These are phyloP conservation scores for Saturnispora diversa DNA, from an alignment of 805 yeast species.

Conservation along the genomic window DNA sequence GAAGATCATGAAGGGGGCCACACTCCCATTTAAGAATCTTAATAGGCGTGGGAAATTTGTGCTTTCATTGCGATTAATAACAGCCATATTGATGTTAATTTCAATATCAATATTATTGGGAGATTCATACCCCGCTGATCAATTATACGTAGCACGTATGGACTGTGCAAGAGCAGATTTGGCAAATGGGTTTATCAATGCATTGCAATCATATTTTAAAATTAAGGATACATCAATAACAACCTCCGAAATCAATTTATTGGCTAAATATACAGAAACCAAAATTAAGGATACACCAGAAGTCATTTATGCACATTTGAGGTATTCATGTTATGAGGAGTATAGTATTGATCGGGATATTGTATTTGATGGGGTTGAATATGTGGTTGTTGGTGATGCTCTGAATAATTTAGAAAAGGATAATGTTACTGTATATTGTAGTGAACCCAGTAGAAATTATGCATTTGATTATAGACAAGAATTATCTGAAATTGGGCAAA, in stretches of 20 bases:
- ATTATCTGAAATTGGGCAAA: conserved; percentile 34
- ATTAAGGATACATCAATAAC: conserved; percentile 31
- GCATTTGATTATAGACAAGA: conserved; percentile 40
- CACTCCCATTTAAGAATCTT: conserved; percentile 24
- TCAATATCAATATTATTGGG: conserved; percentile 6
- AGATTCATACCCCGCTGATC: not conserved
- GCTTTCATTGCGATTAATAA: conserved; percentile 17
- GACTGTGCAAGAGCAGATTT: conserved; percentile 47
- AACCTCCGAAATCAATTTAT: conserved; percentile 39
- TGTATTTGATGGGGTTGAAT: conserved; percentile 4
- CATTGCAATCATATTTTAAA: conserved; percentile 27
- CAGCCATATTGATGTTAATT: conserved; percentile 3
- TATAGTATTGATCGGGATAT: conserved; percentile 22
- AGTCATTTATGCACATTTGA: conserved; percentile 33
- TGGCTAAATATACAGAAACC: conserved; percentile 38
- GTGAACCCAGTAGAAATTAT: conserved; percentile 16
- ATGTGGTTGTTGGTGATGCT: not conserved
- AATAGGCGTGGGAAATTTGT: conserved; percentile 22
- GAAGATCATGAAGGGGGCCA: no score
- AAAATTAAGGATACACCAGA: conserved; percentile 45
- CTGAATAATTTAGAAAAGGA: not conserved
- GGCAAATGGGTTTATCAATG: conserved; percentile 43
- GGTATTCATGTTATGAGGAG: conserved; percentile 40
- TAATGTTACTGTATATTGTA: conserved; percentile 17
- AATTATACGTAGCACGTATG: conserved; percentile 23